Evolutionary conservation across 306 rosid species (phyloP), one percentile per base, ranked within the genome.

Genomic region (Acacia melanoxylon): DNA sequence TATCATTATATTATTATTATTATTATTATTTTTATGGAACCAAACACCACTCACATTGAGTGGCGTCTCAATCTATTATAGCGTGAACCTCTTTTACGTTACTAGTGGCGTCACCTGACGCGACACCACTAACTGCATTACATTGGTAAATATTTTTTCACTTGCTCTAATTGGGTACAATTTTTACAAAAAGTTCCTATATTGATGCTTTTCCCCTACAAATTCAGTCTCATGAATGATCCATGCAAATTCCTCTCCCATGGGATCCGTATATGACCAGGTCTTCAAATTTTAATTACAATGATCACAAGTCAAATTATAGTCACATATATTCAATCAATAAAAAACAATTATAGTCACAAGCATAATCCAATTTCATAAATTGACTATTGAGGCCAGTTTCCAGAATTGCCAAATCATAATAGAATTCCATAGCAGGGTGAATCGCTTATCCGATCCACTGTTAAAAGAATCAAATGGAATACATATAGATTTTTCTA

Each of bases 201-300:
- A 0, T 0, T 27, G 1, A 27, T 1, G 0, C 29, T 0, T 27
- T 27, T 0, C 0, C 1, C 4, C 35, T 24, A 51, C 6, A 0
- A 6, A 3, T 11, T 13, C 51, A 46, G 51, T 13, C 51, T 46
- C 51, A 11, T 10, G 13, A 42, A 33, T 33, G 54, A 20, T 1
- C 69, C 56, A 52, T 58, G 41, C 27, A 59, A 40, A 42, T 41
- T 59, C 68, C 27, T 22, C 58, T 4, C 45, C 52, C 0, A 7
- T 29, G 25, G 37, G 8, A 56, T n/a, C 35, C 16, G 37, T 12
- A 10, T 4, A 12, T 62, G 68, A 25, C 8, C 7, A 62, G 8
- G 40, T 62, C 17, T 14, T 49, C 2, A 27, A 29, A 27, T 62
- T 12, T 6, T 62, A 62, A 27, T 29, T 1, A 20, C 40, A 27